These are phyloP conservation scores for Phallus indusiatus DNA, from an alignment of 768 basidiomycete species.

Conservation along the genomic window DNA sequence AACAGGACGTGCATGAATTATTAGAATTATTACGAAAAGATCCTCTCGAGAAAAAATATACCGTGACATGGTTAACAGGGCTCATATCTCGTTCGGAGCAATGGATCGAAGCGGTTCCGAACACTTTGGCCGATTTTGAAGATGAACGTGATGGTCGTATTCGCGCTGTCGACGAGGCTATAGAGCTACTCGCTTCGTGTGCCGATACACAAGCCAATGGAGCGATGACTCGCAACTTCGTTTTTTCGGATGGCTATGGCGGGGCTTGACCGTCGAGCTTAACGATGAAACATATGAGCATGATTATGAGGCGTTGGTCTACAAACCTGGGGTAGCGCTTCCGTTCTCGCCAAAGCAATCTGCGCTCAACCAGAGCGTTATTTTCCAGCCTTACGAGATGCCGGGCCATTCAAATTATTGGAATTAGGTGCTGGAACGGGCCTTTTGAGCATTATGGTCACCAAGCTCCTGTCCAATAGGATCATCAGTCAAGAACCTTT, in stretches of 20 bases:
- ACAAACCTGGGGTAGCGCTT: slow-evolving; percentile 78
- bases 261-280: slow-evolving; percentile 40
- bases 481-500: slow-evolving; percentile 8
- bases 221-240: slow-evolving; percentile 42
- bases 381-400: slow-evolving; percentile 11
- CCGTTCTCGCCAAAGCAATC: slow-evolving; percentile 58
- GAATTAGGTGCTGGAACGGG: slow-evolving; percentile 87
- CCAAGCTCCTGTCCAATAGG: slow-evolving; percentile 33
- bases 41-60: slow-evolving; percentile 52
- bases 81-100: slow-evolving; percentile 51
- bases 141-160: slow-evolving; percentile 32
- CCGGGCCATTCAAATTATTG: slow-evolving; percentile 35
- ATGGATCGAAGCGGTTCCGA: slow-evolving; percentile 29
- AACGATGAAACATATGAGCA: slow-evolving; percentile 57
- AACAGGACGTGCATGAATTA: slow-evolving; percentile 20
- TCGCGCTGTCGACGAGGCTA: slow-evolving; percentile 44
- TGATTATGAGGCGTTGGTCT: slow-evolving; percentile 74
- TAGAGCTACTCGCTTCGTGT: slow-evolving; percentile 41
- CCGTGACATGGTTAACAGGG: slow-evolving; percentile 69
- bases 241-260: slow-evolving; percentile 22
- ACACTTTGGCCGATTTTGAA: not conserved
- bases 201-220: slow-evolving; percentile 32
- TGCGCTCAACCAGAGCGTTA: slow-evolving; percentile 36
- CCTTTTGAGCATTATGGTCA: slow-evolving; percentile 61
- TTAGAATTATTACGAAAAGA: slow-evolving; percentile 48